Percentiles rank a stretch among this genome's conserved stretches.
Evolutionary conservation across 1,284 basidiomycete genomes (phyloP).

Genomic region (Microbotryum saponariae): DNA sequence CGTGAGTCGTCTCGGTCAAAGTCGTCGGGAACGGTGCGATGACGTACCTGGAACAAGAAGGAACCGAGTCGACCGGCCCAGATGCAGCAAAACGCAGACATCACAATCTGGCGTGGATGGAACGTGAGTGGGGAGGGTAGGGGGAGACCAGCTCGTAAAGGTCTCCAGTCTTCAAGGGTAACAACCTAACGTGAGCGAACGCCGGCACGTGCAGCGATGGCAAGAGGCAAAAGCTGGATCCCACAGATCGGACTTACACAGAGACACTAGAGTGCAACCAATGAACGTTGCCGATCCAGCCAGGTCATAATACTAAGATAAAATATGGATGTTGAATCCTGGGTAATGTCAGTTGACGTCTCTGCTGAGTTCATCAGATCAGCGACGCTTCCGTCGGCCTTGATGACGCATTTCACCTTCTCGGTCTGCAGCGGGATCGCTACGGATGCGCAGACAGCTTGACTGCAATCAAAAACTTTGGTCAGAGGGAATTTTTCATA

Average conservation of each 20-base stretch:
- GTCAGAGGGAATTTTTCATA: too few species aligned
- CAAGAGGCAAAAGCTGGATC: too few species aligned
- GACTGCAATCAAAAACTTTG: neutral
- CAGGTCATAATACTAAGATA: conserved; percentile 7
- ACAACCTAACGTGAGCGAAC: too few species aligned
- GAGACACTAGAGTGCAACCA: conserved; percentile 5
- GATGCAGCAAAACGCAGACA: conserved; percentile 51
- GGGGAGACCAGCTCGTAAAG: conserved; percentile 31
- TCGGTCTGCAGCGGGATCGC: conserved; percentile 14
- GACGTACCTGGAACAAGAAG: conserved; percentile 7
- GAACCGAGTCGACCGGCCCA: conserved; percentile 59
- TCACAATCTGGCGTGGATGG: conserved; percentile 55
- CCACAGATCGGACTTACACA: neutral
- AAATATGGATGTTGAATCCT: neutral
- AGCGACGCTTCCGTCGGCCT: too few species aligned
- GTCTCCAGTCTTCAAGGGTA: neutral
- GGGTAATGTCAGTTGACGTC: too few species aligned
- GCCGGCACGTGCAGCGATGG: too few species aligned
- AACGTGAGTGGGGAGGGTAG: conserved; percentile 46
- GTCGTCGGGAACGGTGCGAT: neutral
- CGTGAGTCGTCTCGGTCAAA: conserved; percentile 33
- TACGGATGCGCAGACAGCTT: conserved; percentile 6
- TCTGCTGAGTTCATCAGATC: too few species aligned
- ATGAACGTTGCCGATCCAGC: conserved; percentile 11
- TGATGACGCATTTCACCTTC: neutral